Percentiles rank a stretch among this genome's conserved stretches.
Evolutionary conservation across 306 rosid species (phyloP).

Genomic region (Sicyos baderoa): DNA sequence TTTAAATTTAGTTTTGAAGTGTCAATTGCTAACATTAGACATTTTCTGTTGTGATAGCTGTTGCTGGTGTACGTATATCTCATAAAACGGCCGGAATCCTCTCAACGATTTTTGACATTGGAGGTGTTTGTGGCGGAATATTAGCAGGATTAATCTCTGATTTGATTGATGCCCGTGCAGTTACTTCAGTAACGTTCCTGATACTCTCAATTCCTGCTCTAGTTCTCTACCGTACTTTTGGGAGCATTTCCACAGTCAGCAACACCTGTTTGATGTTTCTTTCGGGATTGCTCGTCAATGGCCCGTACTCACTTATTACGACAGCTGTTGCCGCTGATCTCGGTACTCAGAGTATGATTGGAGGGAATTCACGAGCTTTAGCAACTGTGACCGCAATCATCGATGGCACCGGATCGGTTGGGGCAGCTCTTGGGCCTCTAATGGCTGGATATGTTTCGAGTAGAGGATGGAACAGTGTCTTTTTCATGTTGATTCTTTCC

Average conservation of each 20-base stretch:
- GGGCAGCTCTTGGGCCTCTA: constrained; percentile 86
- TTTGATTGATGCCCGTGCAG: constrained; percentile 72
- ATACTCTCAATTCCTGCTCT: constrained; percentile 71
- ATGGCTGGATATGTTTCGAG: constrained; percentile 68
- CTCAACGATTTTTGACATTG: constrained; percentile 76
- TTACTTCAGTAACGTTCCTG: constrained; percentile 67
- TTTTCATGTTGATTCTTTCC: constrained; percentile 62
- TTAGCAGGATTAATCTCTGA: constrained; percentile 81
- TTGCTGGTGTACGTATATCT: constrained; percentile 67
- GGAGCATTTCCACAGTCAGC: constrained; percentile 62
- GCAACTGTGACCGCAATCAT: constrained; percentile 92
- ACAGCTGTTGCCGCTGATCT: constrained; percentile 94
- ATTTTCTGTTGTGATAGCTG: constrained; percentile 44
- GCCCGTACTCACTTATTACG: constrained; percentile 71
- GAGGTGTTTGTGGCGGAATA: constrained; percentile 83
- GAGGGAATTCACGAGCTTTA: constrained; percentile 57
- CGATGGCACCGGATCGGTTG: constrained; percentile 88
- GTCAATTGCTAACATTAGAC: not conserved
- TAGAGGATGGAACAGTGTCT: constrained; percentile 78
- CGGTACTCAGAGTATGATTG: constrained; percentile 49
- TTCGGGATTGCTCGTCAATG: constrained; percentile 52
- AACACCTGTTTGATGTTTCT: constrained; percentile 64
- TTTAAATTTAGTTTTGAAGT: no score
- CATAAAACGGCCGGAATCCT: constrained; percentile 81
- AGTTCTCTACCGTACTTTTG: constrained; percentile 54